Percentiles rank a stretch among this genome's conserved stretches.
Conservation (phyloP, 371 early-diverging fungal genomes). For the Gilbertella persicaria region DNA sequence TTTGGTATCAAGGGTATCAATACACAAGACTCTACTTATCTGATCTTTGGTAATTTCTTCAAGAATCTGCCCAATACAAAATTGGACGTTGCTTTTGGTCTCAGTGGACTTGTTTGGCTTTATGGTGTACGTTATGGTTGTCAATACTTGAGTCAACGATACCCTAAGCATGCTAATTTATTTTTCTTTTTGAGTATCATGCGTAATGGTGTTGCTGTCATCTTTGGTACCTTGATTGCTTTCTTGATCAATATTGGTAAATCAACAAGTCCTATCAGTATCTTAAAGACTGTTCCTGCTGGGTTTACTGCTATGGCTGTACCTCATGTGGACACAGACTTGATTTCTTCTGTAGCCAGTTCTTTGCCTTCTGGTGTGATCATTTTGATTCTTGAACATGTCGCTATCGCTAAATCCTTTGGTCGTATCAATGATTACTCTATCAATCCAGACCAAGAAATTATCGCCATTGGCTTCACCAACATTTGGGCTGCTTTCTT, state of each 20-base stretch:
- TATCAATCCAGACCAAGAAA: constrained; percentile 79
- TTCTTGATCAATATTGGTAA: constrained; percentile 48
- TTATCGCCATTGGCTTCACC: constrained; percentile 83
- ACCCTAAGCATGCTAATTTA: constrained; percentile 40
- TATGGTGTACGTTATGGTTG: constrained; percentile 51
- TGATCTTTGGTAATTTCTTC: constrained; percentile 60
- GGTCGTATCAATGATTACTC: constrained; percentile 71
- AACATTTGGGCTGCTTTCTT: constrained; percentile 85
- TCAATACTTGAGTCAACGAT: constrained; percentile 35
- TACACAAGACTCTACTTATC: constrained; percentile 60
- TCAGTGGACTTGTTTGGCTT: constrained; percentile 47
- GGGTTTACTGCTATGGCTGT: constrained; percentile 68
- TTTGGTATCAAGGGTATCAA: constrained; percentile 72
- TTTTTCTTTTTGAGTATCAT: constrained; percentile 57
- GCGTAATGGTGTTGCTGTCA: constrained; percentile 51
- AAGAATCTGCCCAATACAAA: constrained; percentile 46
- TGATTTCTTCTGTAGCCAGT: constrained; percentile 48
- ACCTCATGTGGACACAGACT: constrained; percentile 42
- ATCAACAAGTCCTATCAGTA: constrained; percentile 48
- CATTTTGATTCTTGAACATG: constrained; percentile 81
- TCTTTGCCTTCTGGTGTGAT: constrained; percentile 69
- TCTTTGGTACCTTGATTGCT: constrained; percentile 49
- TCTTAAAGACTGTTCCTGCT: constrained; percentile 71
- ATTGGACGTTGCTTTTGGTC: constrained; percentile 58
- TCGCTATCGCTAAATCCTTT: constrained; percentile 81